Base-by-base conservation (phyloP, 345 rosid genomes). In the Durio zibethinus region DNA sequence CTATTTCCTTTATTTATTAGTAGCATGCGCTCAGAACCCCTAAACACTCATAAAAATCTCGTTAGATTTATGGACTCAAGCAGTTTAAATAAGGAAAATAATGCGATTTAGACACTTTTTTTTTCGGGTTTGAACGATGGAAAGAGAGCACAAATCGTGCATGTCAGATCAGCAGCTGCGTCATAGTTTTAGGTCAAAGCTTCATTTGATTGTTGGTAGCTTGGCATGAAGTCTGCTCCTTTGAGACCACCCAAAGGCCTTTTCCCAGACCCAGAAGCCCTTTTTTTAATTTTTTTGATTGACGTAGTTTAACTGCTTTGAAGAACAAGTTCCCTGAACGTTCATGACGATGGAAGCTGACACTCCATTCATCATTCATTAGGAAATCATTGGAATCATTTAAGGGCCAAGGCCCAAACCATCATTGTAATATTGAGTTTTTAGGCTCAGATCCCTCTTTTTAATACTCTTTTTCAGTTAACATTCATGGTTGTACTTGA, bases 101-200 rank as follows among this genome's bases (percentile, higher is more conserved):
- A n/a, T 35, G 10, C 15, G 23, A 53, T 52, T 72, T 70, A 47
- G 40, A 70, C 31, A 10, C 6, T 36, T 48, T 1, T 67, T 23
- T 42, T 1, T 29, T 16, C 16, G 0, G 57, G 74, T 47, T 47
- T 69, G 5, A 16, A 47, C 29, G 47, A 10, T 10, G 35, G 63
- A 7, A 54, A 21, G 0, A 36, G 66, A 63, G 35, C 61, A 50
- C 1, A 35, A 20, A 15, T 36, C 21, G 76, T 36, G 76, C 76
- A 73, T 73, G 76, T 73, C 52, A 14, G 47, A 59, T 73, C 35
- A 73, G 74, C 43, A 31, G 60, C 45, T 71, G 45, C 60, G 21
- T 50, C 61, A 71, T 20, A 2, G 29, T 10, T 71, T 71, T 50
- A 31, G 74, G 74, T 71, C 74, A 71, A 50, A 31, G 27, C 18